Evolutionary conservation across 345 rosid genomes (phyloP).

Genomic region (Salix viminalis): DNA sequence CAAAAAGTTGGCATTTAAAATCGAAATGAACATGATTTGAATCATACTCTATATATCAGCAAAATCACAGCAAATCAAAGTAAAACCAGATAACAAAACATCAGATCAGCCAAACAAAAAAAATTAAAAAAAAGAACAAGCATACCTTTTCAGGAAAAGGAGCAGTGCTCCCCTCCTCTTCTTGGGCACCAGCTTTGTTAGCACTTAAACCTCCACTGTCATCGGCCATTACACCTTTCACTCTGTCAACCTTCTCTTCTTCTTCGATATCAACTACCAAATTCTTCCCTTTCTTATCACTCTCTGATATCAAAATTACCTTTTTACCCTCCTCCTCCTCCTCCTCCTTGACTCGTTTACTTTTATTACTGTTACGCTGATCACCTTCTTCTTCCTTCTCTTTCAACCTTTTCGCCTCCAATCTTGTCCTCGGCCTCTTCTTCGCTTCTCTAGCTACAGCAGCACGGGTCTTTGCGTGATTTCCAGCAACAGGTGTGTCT

Average conservation of each 20-base stretch:
- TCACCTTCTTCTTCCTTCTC: conserved; percentile 38
- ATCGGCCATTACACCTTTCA: conserved; percentile 17
- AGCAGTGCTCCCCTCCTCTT: conserved; percentile 27
- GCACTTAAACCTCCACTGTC: conserved; percentile 35
- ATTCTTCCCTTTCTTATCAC: conserved; percentile 1
- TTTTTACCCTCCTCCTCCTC: conserved; percentile 3
- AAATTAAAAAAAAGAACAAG: not conserved
- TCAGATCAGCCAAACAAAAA: not conserved
- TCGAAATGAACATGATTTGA: not conserved
- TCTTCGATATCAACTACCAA: conserved; percentile 5
- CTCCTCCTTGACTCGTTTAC: not conserved
- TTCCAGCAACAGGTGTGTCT: not conserved
- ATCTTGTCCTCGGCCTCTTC: conserved; percentile 51
- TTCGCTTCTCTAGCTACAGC: conserved; percentile 25
- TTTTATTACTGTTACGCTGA: not conserved
- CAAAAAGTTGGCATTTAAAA: not conserved
- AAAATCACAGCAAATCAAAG: not conserved
- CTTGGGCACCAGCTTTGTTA: conserved; percentile 22
- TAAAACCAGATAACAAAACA: not conserved
- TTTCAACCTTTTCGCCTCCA: conserved; percentile 39
- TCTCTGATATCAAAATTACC: conserved; percentile 1
- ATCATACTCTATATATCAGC: not conserved
- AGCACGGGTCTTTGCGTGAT: conserved; percentile 39
- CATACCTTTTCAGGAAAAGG: conserved; percentile 32
- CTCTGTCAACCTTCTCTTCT: not conserved